A percentile compares a stretch with the other conserved stretches of the same genome.
These are phyloP conservation scores for Orbilia oligospora DNA, from an alignment of 2,329 filamentous ascomycete species.

Conservation along the genomic window DNA sequence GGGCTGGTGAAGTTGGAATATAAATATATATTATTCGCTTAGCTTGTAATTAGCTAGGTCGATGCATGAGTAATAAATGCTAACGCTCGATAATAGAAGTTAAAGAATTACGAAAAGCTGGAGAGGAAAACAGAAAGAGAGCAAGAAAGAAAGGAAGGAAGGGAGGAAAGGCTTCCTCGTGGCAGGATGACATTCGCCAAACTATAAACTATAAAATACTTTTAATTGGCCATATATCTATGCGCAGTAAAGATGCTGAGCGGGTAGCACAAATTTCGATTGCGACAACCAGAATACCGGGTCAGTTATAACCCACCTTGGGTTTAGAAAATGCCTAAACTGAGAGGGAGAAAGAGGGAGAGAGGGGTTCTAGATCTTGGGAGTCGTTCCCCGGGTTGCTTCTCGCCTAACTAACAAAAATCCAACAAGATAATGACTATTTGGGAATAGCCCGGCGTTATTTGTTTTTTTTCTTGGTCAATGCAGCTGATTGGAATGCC, in stretches of 20 bases:
- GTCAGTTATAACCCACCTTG: not conserved
- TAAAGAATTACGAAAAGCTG: not conserved
- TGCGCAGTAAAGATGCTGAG: too few relatives aligned
- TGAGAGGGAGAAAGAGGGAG: not conserved
- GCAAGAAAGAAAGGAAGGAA: not conserved
- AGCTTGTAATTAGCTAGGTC: too few relatives aligned
- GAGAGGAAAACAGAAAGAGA: not conserved
- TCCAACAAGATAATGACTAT: not conserved
- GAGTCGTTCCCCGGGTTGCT: not conserved
- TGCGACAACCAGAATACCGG: not conserved
- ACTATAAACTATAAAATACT: not conserved
- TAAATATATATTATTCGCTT: too few relatives aligned
- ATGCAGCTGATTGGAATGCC: not conserved
- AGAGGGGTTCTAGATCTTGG: not conserved
- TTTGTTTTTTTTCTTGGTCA: not conserved
- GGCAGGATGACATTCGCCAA: constrained; percentile 2
- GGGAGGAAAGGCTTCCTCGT: not conserved
- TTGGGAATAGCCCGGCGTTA: not conserved
- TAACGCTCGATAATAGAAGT: too few relatives aligned
- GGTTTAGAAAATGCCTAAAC: not conserved
- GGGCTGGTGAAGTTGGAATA: too few relatives aligned
- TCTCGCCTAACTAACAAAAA: constrained; percentile 13
- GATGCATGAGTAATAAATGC: too few relatives aligned
- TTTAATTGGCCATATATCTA: too few relatives aligned
- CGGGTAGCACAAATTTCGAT: not conserved